Base-by-base conservation (phyloP, 176 grass and related monocot genomes). In the Cenchrus americanus region DNA sequence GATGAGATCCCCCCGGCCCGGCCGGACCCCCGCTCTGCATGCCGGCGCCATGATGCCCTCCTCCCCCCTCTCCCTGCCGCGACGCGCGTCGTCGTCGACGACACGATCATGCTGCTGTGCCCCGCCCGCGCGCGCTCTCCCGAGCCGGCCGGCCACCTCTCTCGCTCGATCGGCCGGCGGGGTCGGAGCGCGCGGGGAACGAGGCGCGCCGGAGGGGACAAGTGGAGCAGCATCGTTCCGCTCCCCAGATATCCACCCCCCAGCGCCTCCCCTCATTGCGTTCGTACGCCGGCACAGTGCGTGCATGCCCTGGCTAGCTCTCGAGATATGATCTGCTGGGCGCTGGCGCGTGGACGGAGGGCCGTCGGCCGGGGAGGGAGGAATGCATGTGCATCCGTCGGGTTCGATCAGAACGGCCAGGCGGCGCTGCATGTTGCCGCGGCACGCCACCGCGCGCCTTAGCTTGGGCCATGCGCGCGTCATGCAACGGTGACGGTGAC, bases 101-200 rank as follows among this genome's bases (percentile, higher is more conserved):
- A 90, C 88, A 90, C 80, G 88, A 90, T 90, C 78, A 90, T 90
- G 88, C 80, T 62, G 55, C 80, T 82, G 79, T 70, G 65, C 65
- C 32, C 21, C 52, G 2, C 41, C 23, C 43, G 2, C 43, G 43
- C 41, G 6, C 47, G 9, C 40, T 30, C 58, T 4, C 32, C 8
- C 22, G 23, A 30, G 0, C 68, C 41, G 49, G 49, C 49, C 48
- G 48, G 43, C 43, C 43, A 6, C 22, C 4, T 32, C 8, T 26
- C 74, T 43, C 17, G 37, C 40, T 57, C 55, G 24, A 62, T 51
- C 41, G 10, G 8, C 57, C 41, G 48, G 70, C 41, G 48, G 70
- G 24, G 34, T 37, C 34, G 34, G 34, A 37, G 34, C 34, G 34
- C 34, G 41, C 60, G 80, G 67, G 52, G 80, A 78, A 79, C 79